Base-by-base conservation (phyloP, 257 asterid genomes). In the Primulina huaijiensis region DNA sequence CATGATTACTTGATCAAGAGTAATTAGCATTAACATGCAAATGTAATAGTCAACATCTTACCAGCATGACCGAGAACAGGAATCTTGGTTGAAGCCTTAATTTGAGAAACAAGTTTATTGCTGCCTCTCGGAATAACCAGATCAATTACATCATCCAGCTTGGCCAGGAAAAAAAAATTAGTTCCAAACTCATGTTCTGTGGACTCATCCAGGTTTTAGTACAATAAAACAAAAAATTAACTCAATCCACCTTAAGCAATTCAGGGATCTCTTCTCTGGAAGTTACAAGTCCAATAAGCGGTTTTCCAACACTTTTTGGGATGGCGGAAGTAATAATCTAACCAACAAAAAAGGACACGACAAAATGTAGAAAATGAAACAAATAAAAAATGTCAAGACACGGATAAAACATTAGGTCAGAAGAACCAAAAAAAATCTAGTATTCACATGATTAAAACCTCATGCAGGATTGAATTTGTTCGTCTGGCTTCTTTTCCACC, bases 61-160 rank as follows among this genome's bases (percentile, higher is more conserved):
- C 97, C 97, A 58, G 97, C 89, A 82, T 90, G 97, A 52, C 97
- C 97, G 59, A 90, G 85, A 77, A 90, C 96, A 60, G 96, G 97
- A 72, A 90, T 90, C 83, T 88, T 90, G 12, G 97, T 90, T 27
- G 92, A 82, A 61, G 80, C 72, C 79, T 83, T 90, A 71, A 90
- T 88, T 71, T 90, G 89, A 69, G 89, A 75, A 70, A 90, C 94
- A 38, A 90, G 92, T 75, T 80, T 78, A 78, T 90, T 90, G 82
- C 97, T 84, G 79, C 97, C 97, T 84, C 97, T 84, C 8, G 97
- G 97, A 57, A 90, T 90, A 63, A 90, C 97, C 64, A 90, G 96
- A 76, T 90, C 97, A 53, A 90, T 90, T 29, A 90, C 96, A 69
- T 87, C 97, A 80, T 90, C 90, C 83, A 90, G 84, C 97, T 90